Conservation (phyloP, 1,139 yeast genomes). For the Waltiozyma sp. region DNA sequence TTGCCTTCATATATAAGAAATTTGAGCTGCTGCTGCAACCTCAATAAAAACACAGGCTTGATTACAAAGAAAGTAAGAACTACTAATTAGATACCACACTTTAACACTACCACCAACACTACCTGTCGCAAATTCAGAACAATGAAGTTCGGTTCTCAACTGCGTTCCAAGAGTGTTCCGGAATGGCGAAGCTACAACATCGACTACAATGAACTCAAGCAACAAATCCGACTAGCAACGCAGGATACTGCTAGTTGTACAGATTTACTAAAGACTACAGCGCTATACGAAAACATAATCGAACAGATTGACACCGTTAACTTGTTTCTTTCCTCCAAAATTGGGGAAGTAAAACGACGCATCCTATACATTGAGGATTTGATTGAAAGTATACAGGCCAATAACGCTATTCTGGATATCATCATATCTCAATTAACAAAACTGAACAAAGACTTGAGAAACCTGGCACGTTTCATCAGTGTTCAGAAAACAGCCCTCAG, state of each 20-base stretch:
- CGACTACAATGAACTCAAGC: constrained; percentile 69
- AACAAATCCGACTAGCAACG: constrained; percentile 39
- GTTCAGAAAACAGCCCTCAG: constrained; percentile 76
- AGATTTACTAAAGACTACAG: constrained; percentile 12
- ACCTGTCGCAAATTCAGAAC: too few species aligned
- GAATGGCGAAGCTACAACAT: constrained; percentile 82
- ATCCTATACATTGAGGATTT: constrained; percentile 28
- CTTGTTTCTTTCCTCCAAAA: constrained; percentile 54
- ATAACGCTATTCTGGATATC: constrained; percentile 4
- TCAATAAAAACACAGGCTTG: too few species aligned
- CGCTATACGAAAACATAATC: constrained; percentile 26
- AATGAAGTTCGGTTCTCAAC: constrained; percentile 87
- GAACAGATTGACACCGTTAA: constrained; percentile 43
- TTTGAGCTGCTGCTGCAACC: too few species aligned
- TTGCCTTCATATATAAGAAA: too few species aligned
- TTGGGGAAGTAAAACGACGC: constrained; percentile 45
- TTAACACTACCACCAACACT: too few species aligned
- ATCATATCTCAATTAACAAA: constrained; percentile 23
- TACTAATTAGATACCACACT: too few species aligned
- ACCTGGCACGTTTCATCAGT: constrained; percentile 61
- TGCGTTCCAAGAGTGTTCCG: constrained; percentile 65
- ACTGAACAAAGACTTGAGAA: constrained; percentile 52
- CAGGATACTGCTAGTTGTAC: constrained; percentile 8
- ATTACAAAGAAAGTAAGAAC: too few species aligned
- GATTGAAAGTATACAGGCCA: constrained; percentile 19